Base-by-base conservation (phyloP, 202 grass and related monocot genomes). In the Cymbopogon flexuosus region DNA sequence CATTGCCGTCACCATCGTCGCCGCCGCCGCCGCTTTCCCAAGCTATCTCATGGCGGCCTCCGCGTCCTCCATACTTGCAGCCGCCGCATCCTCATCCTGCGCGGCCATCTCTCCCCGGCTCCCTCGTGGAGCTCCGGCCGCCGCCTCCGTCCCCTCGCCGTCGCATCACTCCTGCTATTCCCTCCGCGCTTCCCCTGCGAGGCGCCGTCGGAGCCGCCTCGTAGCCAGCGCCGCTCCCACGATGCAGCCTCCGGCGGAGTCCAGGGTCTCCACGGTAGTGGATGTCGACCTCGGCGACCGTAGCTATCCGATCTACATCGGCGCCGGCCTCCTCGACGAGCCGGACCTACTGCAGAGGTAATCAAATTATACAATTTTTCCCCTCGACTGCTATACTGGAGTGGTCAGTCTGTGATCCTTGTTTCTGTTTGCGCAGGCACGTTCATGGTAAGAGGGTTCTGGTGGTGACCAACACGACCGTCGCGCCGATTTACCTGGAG, bases 301-400 rank as follows among this genome's bases (percentile, higher is more conserved):
- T 73, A 97, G 94, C 79, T 97, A 97, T 79, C 94, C 94, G 79
- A 97, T 97, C 87, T 97, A 97, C 76, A 97, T 94, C 61, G 94
- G 90, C 29, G 68, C 90, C 3, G 86, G 88, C n/a, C 83, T 97
- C 18, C 87, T 97, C 33, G 77, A 98, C 49, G 90, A 94, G 64
- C 92, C 92, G 13, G 86, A 89, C 51, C 84, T 98, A 9, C 88
- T 98, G 23, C 92, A 94, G 92, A 98, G 95, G 95, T 94, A 84
- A 15, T 73, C 4, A 24, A 21, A 68, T 39, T 34, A 42, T 27
- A 6, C 13, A 62, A 14, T n/a, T 9, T 64, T 41, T 41, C 27
- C 11, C 4, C 49, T 73, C 8, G 4, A 8, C 57, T 29, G 13
- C n/a, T 43, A 22, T 57, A 56, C 41, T 54, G 31, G 11, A 68